Base-by-base conservation (phyloP, 2,329 filamentous ascomycete genomes). In the Emmonsiellopsis sp. region DNA sequence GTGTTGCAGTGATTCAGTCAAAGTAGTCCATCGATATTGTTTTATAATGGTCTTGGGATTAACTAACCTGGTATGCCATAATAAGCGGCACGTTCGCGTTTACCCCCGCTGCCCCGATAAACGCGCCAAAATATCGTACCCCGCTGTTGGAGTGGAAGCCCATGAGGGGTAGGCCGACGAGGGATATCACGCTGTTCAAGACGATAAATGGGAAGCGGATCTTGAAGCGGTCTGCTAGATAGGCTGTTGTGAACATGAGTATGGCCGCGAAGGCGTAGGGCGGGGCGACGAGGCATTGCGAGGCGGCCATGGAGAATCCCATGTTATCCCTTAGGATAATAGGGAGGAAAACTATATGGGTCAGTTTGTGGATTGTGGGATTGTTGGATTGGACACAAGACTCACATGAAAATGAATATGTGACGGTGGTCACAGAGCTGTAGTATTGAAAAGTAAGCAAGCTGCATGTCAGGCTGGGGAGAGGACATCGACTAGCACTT, bases 41-140 rank as follows among this genome's bases (percentile, higher is more conserved):
- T 33, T 14, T 4, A 34, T 5, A 32, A 47, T 36, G 21, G 36
- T 36, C 2, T 21, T 39, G 5, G 36, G 21, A 27, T 5, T 5
- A 32, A 17, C 11, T 31, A 33, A 56, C 54, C 71, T 89, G 86
- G 71, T 87, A 89, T 1, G 85, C 77, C 73, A 91, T 81, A 43
- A 81, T 74, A 3, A 80, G 76, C 0, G 87, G 87, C 3, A 89
- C 74, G 65, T 90, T 89, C 60, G 81, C 78, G 68, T 87, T 87
- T 59, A 83, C 82, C 6, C 85, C 86, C 1, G 85, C 84, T 1
- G 84, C 84, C 37, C 80, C 76, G 43, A 88, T 70, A 71, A 88
- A 88, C 54, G 86, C 76, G 54, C 84, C 85, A 58, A 87, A 83
- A 68, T 86, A 88, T 50, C 84, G 77, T 9, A 81, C 78, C 2